Evolutionary conservation across 2,329 filamentous ascomycete genomes (phyloP).

Genomic region (Onygenales sp.): DNA sequence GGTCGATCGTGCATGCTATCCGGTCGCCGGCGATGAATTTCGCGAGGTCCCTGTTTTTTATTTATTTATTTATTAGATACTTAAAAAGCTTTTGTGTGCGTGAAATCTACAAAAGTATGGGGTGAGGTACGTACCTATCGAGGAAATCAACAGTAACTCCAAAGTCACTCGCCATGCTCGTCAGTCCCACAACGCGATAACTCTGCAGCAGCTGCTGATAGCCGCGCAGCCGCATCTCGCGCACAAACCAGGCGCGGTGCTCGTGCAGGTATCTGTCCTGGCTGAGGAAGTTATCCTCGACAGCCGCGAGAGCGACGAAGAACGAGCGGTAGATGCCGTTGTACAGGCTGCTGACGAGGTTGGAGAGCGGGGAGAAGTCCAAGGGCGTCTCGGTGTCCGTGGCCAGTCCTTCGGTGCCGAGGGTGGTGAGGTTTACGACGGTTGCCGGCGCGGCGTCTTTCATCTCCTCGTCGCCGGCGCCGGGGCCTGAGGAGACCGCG

Average conservation of each 20-base stretch:
- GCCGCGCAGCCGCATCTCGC: slow-evolving; percentile 92
- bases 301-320: slow-evolving; percentile 78
- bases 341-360: slow-evolving; percentile 85
- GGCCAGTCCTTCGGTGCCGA: slow-evolving; percentile 59
- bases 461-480: slow-evolving; percentile 67
- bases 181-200: slow-evolving; percentile 91
- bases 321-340: slow-evolving; percentile 89
- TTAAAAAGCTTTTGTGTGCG: no score
- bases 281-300: slow-evolving; percentile 88
- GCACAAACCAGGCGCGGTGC: slow-evolving; percentile 94
- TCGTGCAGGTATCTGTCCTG: slow-evolving; percentile 93
- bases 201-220: slow-evolving; percentile 97
- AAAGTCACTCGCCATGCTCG: slow-evolving; percentile 95
- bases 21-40: slow-evolving; percentile 93
- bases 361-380: slow-evolving; percentile 81
- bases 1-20: slow-evolving; percentile 94
- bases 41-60: slow-evolving; percentile 64
- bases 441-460: slow-evolving; percentile 50
- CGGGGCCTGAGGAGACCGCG: slow-evolving; percentile 69
- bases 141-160: slow-evolving; percentile 94
- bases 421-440: slow-evolving; percentile 77
- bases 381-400: slow-evolving; percentile 71
- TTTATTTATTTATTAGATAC: no score
- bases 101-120: no score
- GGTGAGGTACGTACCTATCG: slow-evolving; percentile 59